phyloP scores from a whole-genome alignment of 2,329 filamentous ascomycete species.

The Ambrosiella cleistominuta region DNA sequence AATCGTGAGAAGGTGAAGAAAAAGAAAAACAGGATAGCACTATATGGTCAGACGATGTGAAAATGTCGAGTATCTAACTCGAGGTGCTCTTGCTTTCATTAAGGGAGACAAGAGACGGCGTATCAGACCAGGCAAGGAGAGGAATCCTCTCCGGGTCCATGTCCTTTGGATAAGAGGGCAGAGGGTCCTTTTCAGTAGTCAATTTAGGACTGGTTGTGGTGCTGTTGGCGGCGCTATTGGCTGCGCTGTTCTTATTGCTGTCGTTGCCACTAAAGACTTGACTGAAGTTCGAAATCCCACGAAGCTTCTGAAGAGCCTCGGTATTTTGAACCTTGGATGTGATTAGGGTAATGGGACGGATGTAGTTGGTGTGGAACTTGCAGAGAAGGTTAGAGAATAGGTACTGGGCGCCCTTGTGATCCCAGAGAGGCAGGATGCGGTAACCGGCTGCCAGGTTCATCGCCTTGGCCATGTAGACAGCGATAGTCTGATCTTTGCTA shows the following conservation, averaged over 20 bases:
- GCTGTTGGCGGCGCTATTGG: constrained; percentile 24
- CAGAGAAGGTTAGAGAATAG: constrained; percentile 91
- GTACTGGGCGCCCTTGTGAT: constrained; percentile 79
- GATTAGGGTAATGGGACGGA: constrained; percentile 39
- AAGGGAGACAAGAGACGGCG: background rate
- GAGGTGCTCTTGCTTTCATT: background rate
- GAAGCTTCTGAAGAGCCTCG: constrained; percentile 26
- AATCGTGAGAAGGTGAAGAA: background rate
- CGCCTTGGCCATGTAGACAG: constrained; percentile 85
- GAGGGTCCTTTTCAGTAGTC: constrained; percentile 7
- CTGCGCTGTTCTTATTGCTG: constrained; percentile 27
- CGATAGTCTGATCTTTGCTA: constrained; percentile 50
- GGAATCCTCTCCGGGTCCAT: background rate
- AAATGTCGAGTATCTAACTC: background rate
- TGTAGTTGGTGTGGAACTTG: constrained; percentile 51
- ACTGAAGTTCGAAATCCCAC: constrained; percentile 29
- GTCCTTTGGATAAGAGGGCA: background rate
- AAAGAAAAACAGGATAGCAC: background rate
- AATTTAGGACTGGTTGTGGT: background rate
- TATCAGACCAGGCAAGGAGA: background rate
- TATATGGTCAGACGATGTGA: background rate
- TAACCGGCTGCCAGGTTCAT: constrained; percentile 80
- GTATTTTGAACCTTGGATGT: background rate
- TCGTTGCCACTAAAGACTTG: constrained; percentile 37
- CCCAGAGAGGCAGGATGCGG: constrained; percentile 76